A percentile compares a stretch with the other conserved stretches of the same genome.
Conservation (phyloP, 1,284 basidiomycete genomes). For the Austroboletus novae-zelandiae region DNA sequence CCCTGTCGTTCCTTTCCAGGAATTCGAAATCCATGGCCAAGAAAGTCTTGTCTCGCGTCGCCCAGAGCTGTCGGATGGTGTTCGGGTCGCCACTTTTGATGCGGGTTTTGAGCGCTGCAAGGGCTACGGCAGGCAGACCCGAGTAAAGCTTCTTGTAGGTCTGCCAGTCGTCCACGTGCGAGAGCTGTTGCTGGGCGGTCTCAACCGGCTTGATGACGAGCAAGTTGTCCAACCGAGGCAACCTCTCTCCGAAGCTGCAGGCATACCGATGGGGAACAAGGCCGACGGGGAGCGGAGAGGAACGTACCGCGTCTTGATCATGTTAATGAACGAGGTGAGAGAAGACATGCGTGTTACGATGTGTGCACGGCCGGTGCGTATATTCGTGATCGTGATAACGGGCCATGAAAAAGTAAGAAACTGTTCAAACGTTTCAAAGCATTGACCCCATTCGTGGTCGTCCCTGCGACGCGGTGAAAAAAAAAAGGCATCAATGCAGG, state of each 20-base stretch:
- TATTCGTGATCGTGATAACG: slow-evolving; percentile 75
- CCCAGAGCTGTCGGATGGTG: slow-evolving; percentile 70
- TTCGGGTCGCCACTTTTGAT: slow-evolving; percentile 68
- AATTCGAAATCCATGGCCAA: slow-evolving; percentile 75
- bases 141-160: slow-evolving; percentile 73
- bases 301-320: slow-evolving; percentile 70
- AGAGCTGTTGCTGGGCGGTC: slow-evolving; percentile 62
- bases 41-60: slow-evolving; percentile 67
- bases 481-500: slow-evolving; percentile 8
- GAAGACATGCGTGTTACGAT: slow-evolving; percentile 74
- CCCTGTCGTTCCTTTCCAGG: slow-evolving; percentile 72
- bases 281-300: neutral
- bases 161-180: slow-evolving; percentile 66
- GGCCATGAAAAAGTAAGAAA: slow-evolving; percentile 88
- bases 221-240: slow-evolving; percentile 69
- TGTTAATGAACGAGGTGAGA: slow-evolving; percentile 70
- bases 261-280: neutral
- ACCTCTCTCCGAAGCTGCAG: slow-evolving; percentile 63
- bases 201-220: slow-evolving; percentile 66
- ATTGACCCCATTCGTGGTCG: slow-evolving; percentile 77
- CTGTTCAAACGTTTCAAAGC: slow-evolving; percentile 78
- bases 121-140: slow-evolving; percentile 69
- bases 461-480: slow-evolving; percentile 46
- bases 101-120: slow-evolving; percentile 67
- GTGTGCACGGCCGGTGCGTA: slow-evolving; percentile 69